Base-by-base conservation (phyloP, 1,284 basidiomycete species). In the Rhodotorula sp. region DNA sequence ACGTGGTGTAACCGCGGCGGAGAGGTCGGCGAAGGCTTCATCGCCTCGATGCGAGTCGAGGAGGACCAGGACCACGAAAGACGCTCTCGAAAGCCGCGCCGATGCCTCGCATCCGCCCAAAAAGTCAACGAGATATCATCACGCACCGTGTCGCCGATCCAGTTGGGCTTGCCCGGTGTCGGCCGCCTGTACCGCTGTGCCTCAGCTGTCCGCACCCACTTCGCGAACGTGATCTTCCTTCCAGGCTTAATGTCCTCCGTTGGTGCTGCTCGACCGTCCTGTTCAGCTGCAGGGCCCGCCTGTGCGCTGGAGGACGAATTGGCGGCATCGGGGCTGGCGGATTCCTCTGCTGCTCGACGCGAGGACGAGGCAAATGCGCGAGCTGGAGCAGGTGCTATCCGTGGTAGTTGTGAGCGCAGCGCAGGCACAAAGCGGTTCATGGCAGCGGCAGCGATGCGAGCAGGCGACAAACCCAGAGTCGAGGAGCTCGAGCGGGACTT, bases 91-190 rank as follows among this genome's bases (percentile, higher is more conserved):
- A 20, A 2, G 32, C 32, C 32, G 4, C 2, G 53, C 39, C 39
- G 39, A 10, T 13, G 39, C 39, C 39, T 44, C 19, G 39, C 39
- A 44, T 3, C 39, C 39, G 39, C 39, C 11, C 39, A 44, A 34
- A 29, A 27, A 34, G 27, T 27, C n/a, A 39, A 36, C 10, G 39
- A n/a, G 22, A n/a, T 8, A 47, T 11, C 0, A 4, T n/a, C 15
- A 61, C 70, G 53, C 52, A 74, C 73, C n/a, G 68, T 72, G 7
- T 74, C 73, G 8, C 70, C 73, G 24, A 74, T 66, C 73, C 73
- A 74, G 66, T 74, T 74, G 19, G 73, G 66, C 29, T 48, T 51
- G 15, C 73, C 73, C 29, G 39, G 39, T 15, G 39, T 44, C 13
- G 39, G 39, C 11, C 39, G 39, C 39, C 39, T 44, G 39, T 44